These are phyloP conservation scores for Nigrospora oryzae DNA, from an alignment of 2,329 filamentous ascomycete species.

Conservation along the genomic window DNA sequence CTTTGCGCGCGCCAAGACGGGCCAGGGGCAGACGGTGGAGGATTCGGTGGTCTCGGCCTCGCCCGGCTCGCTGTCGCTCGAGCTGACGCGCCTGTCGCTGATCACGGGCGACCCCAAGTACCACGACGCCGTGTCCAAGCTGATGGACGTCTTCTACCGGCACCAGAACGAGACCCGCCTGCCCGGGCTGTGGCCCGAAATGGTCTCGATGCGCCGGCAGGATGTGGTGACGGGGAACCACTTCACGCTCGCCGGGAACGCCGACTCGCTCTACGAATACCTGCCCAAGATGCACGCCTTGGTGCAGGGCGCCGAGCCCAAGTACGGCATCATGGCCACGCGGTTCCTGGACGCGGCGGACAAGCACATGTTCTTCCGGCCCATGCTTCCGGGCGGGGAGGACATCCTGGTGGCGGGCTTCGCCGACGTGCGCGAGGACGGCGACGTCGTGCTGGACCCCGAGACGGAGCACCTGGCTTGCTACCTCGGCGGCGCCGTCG, in stretches of 20 bases:
- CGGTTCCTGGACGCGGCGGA: conserved; percentile 49
- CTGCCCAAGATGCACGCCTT: conserved; percentile 58
- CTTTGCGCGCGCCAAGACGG: conserved; percentile 29
- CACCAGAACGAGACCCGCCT: conserved; percentile 58
- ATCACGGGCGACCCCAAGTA: conserved; percentile 66
- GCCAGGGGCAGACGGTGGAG: conserved; percentile 24
- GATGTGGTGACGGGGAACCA: conserved; percentile 24
- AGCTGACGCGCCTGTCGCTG: conserved; percentile 66
- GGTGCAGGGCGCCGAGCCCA: conserved; percentile 44
- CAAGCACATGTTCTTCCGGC: conserved; percentile 57
- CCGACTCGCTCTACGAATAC: conserved; percentile 42
- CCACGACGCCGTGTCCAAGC: conserved; percentile 60
- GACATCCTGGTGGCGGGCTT: conserved; percentile 58
- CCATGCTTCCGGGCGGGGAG: conserved; percentile 48
- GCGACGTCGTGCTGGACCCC: conserved; percentile 17
- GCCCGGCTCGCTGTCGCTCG: conserved; percentile 59
- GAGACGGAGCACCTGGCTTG: conserved; percentile 55
- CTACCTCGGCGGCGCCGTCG: conserved; percentile 65
- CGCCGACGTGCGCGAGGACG: conserved; percentile 21
- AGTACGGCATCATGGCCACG: conserved; percentile 27
- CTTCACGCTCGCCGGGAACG: conserved; percentile 27
- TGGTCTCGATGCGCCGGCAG: conserved; percentile 49
- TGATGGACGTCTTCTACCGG: conserved; percentile 58
- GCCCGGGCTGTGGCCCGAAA: conserved; percentile 66
- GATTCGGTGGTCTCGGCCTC: conserved; percentile 31